Conservation (phyloP, 2,329 filamentous ascomycete genomes). For the Aspergillus hortae region DNA sequence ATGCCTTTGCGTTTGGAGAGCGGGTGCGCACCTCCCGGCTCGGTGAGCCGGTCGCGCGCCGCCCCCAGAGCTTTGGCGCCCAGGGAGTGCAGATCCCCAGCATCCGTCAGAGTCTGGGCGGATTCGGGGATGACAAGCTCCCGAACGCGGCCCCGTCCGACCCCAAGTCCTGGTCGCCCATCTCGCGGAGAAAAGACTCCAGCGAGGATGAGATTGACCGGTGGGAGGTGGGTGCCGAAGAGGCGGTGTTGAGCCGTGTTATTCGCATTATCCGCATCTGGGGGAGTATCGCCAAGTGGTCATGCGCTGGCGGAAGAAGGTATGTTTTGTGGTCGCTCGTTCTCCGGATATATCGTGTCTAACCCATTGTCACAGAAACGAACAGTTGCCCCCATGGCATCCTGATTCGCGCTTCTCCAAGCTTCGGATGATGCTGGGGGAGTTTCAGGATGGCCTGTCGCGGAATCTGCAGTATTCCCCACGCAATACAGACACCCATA, state of each 20-base stretch:
- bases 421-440: conserved; percentile 44
- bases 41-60: conserved; percentile 40
- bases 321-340: conserved; percentile 20
- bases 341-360: background rate
- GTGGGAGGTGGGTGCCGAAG: conserved; percentile 52
- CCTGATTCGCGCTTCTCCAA: conserved; percentile 47
- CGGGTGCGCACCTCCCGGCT: conserved; percentile 51
- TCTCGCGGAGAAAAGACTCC: conserved; percentile 37
- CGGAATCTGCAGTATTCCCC: conserved; percentile 50
- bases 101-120: conserved; percentile 38
- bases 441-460: conserved; percentile 51
- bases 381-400: conserved; percentile 53
- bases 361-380: conserved; percentile 32
- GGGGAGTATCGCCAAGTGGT: conserved; percentile 55
- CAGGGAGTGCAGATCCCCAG: conserved; percentile 42
- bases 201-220: conserved; percentile 44
- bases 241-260: conserved; percentile 53
- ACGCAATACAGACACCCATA: conserved; percentile 53
- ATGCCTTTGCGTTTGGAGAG: conserved; percentile 54
- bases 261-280: conserved; percentile 55
- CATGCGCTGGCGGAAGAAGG: conserved; percentile 53
- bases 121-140: conserved; percentile 36
- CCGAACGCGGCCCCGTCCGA: conserved; percentile 31
- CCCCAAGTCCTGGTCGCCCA: conserved; percentile 37
- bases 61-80: conserved; percentile 38